Percentiles rank a stretch among this genome's conserved stretches.
phyloP scores from a whole-genome alignment of 2,329 filamentous ascomycete species.

The Arthrobotrys entomopaga region DNA sequence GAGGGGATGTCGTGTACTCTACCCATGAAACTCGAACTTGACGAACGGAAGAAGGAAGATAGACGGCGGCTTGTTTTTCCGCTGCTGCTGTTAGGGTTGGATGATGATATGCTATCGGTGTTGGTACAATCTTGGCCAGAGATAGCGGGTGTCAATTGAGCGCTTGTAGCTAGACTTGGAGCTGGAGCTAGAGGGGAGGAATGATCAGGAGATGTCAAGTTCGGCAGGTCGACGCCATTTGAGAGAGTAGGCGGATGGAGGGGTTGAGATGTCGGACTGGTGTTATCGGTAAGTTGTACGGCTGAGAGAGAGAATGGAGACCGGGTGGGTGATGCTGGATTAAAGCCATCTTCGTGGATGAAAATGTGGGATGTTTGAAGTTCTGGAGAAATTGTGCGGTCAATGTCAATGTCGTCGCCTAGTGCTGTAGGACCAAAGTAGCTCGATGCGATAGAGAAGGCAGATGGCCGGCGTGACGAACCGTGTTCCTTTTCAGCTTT shows the following conservation, averaged over 20 bases:
- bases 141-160: conserved; percentile 21
- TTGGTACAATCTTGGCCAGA: conserved; percentile 1
- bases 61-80: conserved; percentile 9
- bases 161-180: conserved; percentile 28
- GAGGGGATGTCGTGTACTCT: conserved; percentile 25
- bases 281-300: background rate
- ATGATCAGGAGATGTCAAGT: conserved; percentile 15
- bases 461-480: conserved; percentile 32
- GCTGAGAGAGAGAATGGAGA: conserved; percentile 22
- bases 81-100: background rate
- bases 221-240: conserved; percentile 11
- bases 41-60: conserved; percentile 23
- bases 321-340: background rate
- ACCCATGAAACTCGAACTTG: conserved; percentile 15
- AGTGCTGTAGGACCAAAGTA: conserved; percentile 39
- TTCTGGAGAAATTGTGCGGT: conserved; percentile 41
- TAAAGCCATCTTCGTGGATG: conserved; percentile 9
- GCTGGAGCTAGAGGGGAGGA: conserved; percentile 28
- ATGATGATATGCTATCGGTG: background rate
- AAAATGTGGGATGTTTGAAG: conserved; percentile 41
- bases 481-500: conserved; percentile 14
- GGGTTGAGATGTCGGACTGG: conserved; percentile 8
- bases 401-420: conserved; percentile 24
- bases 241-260: background rate
- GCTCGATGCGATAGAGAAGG: conserved; percentile 34